Evolutionary conservation across 78 protist species (phyloP).

Genomic region (Dictyostelium firmibasis): DNA sequence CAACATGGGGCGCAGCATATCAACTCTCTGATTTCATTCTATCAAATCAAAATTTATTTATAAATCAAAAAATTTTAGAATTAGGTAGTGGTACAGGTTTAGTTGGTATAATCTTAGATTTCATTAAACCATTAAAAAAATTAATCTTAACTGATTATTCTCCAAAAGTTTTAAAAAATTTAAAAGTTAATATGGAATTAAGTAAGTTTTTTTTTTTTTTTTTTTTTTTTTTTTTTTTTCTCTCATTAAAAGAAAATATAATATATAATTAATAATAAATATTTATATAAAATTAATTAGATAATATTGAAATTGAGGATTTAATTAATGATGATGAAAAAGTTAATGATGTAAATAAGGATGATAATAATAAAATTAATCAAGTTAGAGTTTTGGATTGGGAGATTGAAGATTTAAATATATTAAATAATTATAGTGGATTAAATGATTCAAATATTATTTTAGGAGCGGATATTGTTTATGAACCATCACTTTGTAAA

Average conservation of each 20-base stretch:
- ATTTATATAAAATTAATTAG: not conserved
- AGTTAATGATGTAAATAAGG: not conserved
- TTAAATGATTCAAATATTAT: slow-evolving; percentile 14
- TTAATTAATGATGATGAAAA: not conserved
- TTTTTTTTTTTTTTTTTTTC: not conserved
- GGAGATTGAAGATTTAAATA: slow-evolving; percentile 16
- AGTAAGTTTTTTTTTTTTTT: slow-evolving; percentile 3
- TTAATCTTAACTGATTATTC: slow-evolving; percentile 63
- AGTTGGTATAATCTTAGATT: slow-evolving; percentile 17
- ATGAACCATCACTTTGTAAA: slow-evolving; percentile 52
- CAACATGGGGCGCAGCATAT: slow-evolving; percentile 78
- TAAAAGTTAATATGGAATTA: slow-evolving; percentile 38
- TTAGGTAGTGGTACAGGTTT: slow-evolving; percentile 65
- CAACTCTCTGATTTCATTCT: slow-evolving; percentile 38
- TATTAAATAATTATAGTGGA: not conserved
- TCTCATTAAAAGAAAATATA: not conserved
- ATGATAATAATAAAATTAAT: not conserved
- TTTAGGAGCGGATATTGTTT: slow-evolving; percentile 68
- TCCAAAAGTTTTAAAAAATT: slow-evolving; percentile 51
- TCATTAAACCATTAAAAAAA: not conserved
- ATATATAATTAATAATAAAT: not conserved
- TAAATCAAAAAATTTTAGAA: slow-evolving; percentile 17
- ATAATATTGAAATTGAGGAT: not conserved
- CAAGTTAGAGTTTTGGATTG: slow-evolving; percentile 35
- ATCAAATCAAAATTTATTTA: slow-evolving; percentile 3